Base-by-base conservation (phyloP, 352 stramenopile genomes). In the Phytophthora macrochlamydospora region DNA sequence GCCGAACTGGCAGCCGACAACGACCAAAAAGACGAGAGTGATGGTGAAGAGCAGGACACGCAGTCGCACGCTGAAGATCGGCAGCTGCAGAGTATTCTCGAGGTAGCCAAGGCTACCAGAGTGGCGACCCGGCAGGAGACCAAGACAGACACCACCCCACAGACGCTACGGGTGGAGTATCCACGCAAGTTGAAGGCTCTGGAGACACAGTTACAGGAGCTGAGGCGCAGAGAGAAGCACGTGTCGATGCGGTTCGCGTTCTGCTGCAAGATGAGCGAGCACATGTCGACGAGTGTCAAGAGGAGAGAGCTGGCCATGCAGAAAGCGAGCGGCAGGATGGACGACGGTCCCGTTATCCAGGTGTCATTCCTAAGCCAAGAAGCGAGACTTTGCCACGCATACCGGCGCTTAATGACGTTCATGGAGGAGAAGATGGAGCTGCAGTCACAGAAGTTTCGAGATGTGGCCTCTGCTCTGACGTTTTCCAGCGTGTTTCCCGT, bases 211-310 rank as follows among this genome's bases (percentile, higher is more conserved):
- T 42, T 87, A 2, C 51, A 70, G 8, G 77, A 84, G 7, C 45
- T 76, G 43, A 53, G 62, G 3, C 33, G 56, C 8, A 74, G 70
- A 31, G 71, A 87, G 28, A 42, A 13, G 7, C 56, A 78, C 37
- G 54, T 73, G n/a, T 77, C 78, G 30, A 81, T 76, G 28, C 81
- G 76, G 24, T 66, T 64, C 43, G 55, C 45, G 7, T 92, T 90
- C 56, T 86, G 75, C 58, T 78, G 76, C 33, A 79, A 75, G 51
- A 78, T 89, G 67, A 81, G n/a, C 7, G 76, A 89, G 64, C 70
- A 80, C 31, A 44, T 90, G 46, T 70, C 79, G 9, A 30, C 76
- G 59, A 69, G 38, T 43, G 5, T 42, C 4, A 48, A 59, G 33
- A 65, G 69, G 42, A 67, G 45, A 12, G 49, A 70, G 24, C 18